phyloP scores from a whole-genome alignment of 176 grass and related monocot species.

The Zoysia pacifica region DNA sequence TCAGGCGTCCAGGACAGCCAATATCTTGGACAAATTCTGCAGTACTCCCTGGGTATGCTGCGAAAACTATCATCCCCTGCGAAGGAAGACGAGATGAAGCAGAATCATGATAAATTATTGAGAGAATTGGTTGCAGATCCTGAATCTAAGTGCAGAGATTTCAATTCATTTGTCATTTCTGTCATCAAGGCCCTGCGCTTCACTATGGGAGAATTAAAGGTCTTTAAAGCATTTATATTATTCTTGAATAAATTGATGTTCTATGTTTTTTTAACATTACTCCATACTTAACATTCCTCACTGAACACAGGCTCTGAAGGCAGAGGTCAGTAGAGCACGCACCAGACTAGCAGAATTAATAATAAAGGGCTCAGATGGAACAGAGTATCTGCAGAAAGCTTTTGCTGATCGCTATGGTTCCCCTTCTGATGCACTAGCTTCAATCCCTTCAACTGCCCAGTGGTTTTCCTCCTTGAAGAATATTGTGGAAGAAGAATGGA shows the following conservation, averaged over 20 bases:
- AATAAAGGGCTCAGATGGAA: constrained; percentile 77
- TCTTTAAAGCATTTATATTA: constrained; percentile 29
- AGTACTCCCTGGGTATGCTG: constrained; percentile 68
- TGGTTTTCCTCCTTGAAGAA: constrained; percentile 64
- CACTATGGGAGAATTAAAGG: constrained; percentile 88
- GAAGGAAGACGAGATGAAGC: constrained; percentile 74
- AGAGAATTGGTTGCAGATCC: constrained; percentile 53
- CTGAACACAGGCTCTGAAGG: constrained; percentile 66
- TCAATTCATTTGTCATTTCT: constrained; percentile 61
- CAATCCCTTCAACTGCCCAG: constrained; percentile 57
- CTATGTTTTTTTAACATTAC: constrained; percentile 18
- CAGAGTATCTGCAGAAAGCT: constrained; percentile 84
- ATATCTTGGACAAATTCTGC: constrained; percentile 79
- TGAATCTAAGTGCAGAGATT: constrained; percentile 44
- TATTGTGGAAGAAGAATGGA: constrained; percentile 78
- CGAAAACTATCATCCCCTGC: constrained; percentile 62
- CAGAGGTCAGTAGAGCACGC: constrained; percentile 70
- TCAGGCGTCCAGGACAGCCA: constrained; percentile 53
- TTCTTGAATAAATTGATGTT: constrained; percentile 32
- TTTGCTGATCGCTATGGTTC: constrained; percentile 74
- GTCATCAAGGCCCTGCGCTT: constrained; percentile 80
- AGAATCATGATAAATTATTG: constrained; percentile 71
- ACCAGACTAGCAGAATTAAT: constrained; percentile 75
- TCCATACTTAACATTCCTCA: background rate
- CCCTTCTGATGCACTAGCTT: constrained; percentile 42